Evolutionary conservation across 23 red algal genomes (phyloP).

Genomic region (Pyropia yezoensis): DNA sequence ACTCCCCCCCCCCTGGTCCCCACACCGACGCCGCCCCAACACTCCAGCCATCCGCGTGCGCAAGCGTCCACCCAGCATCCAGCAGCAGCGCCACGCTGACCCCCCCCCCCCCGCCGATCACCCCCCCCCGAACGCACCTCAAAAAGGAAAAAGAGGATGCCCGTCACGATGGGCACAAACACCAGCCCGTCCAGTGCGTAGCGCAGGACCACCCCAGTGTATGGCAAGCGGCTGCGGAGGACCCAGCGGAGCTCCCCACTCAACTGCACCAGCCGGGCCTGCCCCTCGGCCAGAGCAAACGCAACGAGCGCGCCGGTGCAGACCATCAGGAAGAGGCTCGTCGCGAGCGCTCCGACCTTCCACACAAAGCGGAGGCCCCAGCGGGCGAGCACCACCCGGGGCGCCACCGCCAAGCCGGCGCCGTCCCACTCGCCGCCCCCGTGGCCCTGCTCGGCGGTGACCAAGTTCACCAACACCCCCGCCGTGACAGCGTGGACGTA

Average conservation of each 20-base stretch:
- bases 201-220: constrained; percentile 49
- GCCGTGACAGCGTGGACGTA: neutral
- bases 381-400: constrained; percentile 4
- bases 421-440: constrained; percentile 8
- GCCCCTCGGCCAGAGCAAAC: constrained; percentile 80
- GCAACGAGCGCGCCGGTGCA: constrained; percentile 70
- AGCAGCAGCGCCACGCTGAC: too few relatives aligned
- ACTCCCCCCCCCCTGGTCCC: too few relatives aligned
- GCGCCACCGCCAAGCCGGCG: neutral
- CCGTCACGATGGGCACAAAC: constrained; percentile 95
- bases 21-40: too few relatives aligned
- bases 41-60: too few relatives aligned
- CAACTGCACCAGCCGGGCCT: constrained; percentile 76
- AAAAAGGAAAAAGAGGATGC: constrained; percentile 95
- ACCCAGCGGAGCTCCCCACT: constrained; percentile 66
- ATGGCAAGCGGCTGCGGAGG: constrained; percentile 51
- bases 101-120: too few relatives aligned
- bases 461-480: constrained; percentile 8
- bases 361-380: constrained; percentile 1
- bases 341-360: constrained; percentile 46
- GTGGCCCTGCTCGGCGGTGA: constrained; percentile 8
- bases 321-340: constrained; percentile 81
- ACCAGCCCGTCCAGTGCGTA: constrained; percentile 83
- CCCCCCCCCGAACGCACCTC: constrained; percentile 12
- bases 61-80: too few relatives aligned